phyloP scores from a whole-genome alignment of 1,284 basidiomycete genomes.

The Cystobasidium slooffiae region DNA sequence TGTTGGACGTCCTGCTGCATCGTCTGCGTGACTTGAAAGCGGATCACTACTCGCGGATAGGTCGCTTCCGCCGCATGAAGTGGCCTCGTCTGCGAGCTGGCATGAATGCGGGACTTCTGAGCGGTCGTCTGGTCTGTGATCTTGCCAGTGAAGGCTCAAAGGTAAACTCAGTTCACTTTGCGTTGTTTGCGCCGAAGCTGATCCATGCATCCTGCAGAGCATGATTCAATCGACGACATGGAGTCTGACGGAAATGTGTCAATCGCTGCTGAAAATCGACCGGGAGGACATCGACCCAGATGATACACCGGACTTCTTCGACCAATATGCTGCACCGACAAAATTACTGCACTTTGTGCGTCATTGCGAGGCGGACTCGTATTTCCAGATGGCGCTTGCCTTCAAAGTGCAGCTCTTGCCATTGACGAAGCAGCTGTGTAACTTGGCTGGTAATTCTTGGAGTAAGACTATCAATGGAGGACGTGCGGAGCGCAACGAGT shows the following conservation, averaged over 20 bases:
- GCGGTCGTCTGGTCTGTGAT: conserved; percentile 87
- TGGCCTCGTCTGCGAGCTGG: conserved; percentile 77
- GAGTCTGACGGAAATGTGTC: conserved; percentile 97
- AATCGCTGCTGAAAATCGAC: conserved; percentile 80
- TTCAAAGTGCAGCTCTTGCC: conserved; percentile 86
- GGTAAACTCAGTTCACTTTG: conserved; percentile 59
- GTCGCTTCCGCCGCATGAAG: conserved; percentile 82
- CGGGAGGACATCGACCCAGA: conserved; percentile 94
- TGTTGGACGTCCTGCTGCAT: conserved; percentile 86
- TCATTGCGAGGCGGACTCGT: conserved; percentile 91
- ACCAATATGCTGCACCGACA: conserved; percentile 78
- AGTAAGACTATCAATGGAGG: conserved; percentile 91
- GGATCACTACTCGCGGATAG: conserved; percentile 91
- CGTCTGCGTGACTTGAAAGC: conserved; percentile 87
- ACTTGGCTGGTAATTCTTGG: conserved; percentile 98
- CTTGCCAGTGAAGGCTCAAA: conserved; percentile 92
- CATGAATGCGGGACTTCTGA: conserved; percentile 79
- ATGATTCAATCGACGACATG: conserved; percentile 96
- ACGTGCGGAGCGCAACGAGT: conserved; percentile 97
- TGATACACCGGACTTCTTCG: conserved; percentile 88
- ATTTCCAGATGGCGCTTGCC: conserved; percentile 94
- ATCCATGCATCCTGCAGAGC: conserved; percentile 61
- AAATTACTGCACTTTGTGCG: conserved; percentile 83
- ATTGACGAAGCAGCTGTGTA: conserved; percentile 91
- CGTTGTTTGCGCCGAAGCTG: neutral